phyloP scores from a whole-genome alignment of 108 stramenopile species.

The Stephanodiscus triporus region DNA sequence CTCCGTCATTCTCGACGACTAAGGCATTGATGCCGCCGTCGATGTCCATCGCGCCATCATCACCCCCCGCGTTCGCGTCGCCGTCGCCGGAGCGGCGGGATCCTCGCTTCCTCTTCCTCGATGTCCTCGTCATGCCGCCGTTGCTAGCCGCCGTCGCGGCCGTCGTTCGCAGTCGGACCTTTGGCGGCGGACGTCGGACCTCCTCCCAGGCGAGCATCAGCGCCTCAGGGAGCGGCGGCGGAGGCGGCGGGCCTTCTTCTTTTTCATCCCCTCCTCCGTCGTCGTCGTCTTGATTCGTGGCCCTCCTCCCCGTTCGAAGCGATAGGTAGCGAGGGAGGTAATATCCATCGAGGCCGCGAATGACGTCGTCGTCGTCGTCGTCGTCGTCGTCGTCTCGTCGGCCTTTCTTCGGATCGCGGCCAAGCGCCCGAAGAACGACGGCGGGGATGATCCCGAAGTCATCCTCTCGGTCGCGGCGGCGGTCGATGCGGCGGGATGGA shows the following conservation, averaged over 20 bases:
- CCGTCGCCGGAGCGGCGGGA: too few relatives aligned
- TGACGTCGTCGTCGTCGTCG: neutral
- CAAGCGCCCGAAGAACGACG: conserved; percentile 28
- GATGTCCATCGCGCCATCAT: neutral
- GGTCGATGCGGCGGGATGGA: too few relatives aligned
- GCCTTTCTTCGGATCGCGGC: conserved; percentile 8
- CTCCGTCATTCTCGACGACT: neutral
- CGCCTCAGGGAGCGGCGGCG: conserved; percentile 1
- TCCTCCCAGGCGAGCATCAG: conserved; percentile 10
- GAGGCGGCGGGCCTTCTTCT: neutral
- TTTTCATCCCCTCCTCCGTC: too few relatives aligned
- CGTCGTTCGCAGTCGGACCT: neutral
- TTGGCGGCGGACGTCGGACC: neutral
- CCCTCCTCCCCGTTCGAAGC: conserved; percentile 1
- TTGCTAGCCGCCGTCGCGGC: neutral
- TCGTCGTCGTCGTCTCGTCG: neutral
- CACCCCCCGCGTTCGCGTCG: neutral
- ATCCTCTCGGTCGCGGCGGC: too few relatives aligned
- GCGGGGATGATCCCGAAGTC: conserved; percentile 8
- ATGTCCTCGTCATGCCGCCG: neutral
- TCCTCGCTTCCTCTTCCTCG: too few relatives aligned
- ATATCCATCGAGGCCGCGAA: conserved; percentile 26
- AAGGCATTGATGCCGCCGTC: too few relatives aligned
- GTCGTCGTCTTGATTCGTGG: neutral
- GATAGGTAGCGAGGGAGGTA: conserved; percentile 27